Conservation (phyloP, 352 stramenopile genomes). For the Phytophthora pini region DNA sequence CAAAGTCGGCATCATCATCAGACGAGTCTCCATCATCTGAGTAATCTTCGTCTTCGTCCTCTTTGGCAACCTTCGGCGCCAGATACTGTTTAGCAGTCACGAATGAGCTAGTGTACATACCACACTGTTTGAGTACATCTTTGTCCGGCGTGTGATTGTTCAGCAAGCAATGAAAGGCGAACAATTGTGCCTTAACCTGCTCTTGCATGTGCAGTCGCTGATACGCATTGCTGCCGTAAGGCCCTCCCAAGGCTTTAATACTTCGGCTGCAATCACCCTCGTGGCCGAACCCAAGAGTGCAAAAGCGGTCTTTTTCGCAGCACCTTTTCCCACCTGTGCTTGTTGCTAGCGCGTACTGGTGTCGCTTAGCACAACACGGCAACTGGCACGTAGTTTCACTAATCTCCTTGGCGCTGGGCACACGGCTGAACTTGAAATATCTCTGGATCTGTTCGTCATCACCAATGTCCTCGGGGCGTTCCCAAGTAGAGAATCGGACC, state of each 20-base stretch:
- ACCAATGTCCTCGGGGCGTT: conserved; percentile 88
- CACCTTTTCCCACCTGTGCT: conserved; percentile 50
- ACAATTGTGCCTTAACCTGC: conserved; percentile 89
- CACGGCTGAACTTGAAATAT: conserved; percentile 89
- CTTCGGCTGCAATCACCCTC: conserved; percentile 81
- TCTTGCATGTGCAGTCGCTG: conserved; percentile 80
- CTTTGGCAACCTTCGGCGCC: conserved; percentile 48
- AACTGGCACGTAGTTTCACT: conserved; percentile 84
- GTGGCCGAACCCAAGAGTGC: conserved; percentile 77
- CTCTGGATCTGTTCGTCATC: conserved; percentile 90
- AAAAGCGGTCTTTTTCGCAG: conserved; percentile 87
- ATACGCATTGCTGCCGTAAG: conserved; percentile 74
- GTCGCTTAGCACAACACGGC: conserved; percentile 83
- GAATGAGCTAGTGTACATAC: conserved; percentile 81
- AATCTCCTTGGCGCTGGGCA: conserved; percentile 87
- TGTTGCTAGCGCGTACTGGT: conserved; percentile 63
- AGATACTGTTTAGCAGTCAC: conserved; percentile 80
- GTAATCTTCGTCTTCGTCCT: conserved; percentile 79
- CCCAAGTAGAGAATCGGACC: conserved; percentile 89
- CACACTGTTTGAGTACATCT: conserved; percentile 89
- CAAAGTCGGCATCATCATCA: conserved; percentile 77
- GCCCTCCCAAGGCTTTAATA: conserved; percentile 69
- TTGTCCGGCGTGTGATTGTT: conserved; percentile 90
- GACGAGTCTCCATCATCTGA: conserved; percentile 75
- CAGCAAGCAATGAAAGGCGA: conserved; percentile 87